Base-by-base conservation (phyloP, 129 eudicot genomes). In the Helichrysum umbraculigerum region DNA sequence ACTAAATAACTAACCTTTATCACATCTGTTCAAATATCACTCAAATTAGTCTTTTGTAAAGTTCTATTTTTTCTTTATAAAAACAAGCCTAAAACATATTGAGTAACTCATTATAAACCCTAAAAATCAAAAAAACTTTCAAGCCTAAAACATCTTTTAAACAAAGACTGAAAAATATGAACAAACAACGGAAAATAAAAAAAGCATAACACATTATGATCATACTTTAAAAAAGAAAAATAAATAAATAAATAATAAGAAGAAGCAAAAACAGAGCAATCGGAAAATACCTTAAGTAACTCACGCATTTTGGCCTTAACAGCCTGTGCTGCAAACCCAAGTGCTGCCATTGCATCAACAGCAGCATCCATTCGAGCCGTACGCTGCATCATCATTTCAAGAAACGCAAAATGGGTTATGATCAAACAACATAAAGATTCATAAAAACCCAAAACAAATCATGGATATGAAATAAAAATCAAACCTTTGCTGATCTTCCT, bases 351-450 rank as follows among this genome's bases (percentile, higher is more conserved):
- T 30, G 92, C 89, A 10, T 87, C 92, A 70, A 85, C 63, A 68
- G 92, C 92, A 14, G 87, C 92, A 60, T 82, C 83, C 80, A 87
- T 85, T 52, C 89, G 74, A 70, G 76, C 21, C 32, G 72, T 57
- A 37, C 76, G 52, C 88, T 84, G 77, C 44, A 80, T 66, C 20
- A 41, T 54, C 5, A 58, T 35, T 33, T 28, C 68, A 79, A 39
- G 62, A 80, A 73, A 19, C 72, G 32, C 41, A 64, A 1, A 79
- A 66, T 20, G 61, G 39, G 66, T 35, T 21, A 66, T 37, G 15
- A 39, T 64, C 42, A 19, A 41, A 25, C 51, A 9, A 65, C 41
- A 20, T 21, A 71, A 19, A 71, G 22, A 30, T 32, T 76, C 47
- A 41, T 19, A 39, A 57, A 68, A 56, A 37, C 30, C 41, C 29